Evolutionary conservation across 306 rosid genomes (phyloP).

Genomic region (Heteromeles arbutifolia): DNA sequence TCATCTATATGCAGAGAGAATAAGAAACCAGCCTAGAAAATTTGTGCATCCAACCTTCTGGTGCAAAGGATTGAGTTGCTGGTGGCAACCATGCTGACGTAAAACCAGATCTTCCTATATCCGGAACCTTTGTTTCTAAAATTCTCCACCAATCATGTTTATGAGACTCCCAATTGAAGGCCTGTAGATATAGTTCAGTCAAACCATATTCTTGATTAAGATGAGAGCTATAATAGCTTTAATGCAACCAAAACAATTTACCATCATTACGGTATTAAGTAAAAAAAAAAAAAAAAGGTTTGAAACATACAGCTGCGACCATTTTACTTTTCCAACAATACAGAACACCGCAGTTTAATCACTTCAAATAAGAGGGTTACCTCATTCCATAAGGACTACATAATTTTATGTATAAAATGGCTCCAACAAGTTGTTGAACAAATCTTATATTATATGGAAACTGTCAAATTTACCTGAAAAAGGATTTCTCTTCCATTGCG

Average conservation of each 20-base stretch:
- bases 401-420: not conserved
- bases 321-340: not conserved
- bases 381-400: not conserved
- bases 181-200: constrained; percentile 39
- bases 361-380: not conserved
- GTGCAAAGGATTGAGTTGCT: constrained; percentile 65
- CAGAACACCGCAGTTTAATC: not conserved
- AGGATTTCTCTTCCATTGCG: constrained; percentile 75
- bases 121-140: constrained; percentile 63
- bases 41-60: constrained; percentile 51
- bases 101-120: constrained; percentile 69
- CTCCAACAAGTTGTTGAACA: not conserved
- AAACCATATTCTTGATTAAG: constrained; percentile 1
- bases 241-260: constrained; percentile 1
- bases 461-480: constrained; percentile 55
- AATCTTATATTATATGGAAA: not conserved
- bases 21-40: not conserved
- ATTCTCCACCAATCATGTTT: constrained; percentile 73
- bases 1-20: constrained; percentile 6
- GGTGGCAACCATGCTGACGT: constrained; percentile 95
- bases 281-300: not conserved
- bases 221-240: not conserved
- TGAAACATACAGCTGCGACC: not conserved
- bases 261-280: not conserved
- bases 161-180: constrained; percentile 91